These are phyloP conservation scores for Pseudozyma tsukubaensis DNA, from an alignment of 1,284 basidiomycete species.

Conservation along the genomic window DNA sequence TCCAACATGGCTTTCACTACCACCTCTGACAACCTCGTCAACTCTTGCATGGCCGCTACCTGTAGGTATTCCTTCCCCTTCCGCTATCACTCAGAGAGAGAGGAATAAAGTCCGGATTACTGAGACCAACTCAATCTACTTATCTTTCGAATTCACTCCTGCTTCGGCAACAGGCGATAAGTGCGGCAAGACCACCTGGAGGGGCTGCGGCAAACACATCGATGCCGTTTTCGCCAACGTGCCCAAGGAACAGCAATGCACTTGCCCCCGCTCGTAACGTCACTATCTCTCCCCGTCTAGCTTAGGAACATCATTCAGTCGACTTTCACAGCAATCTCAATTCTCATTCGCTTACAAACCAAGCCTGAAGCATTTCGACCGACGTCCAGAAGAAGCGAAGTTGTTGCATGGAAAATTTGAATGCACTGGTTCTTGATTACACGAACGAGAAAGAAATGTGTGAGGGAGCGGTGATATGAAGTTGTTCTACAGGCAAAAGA, in stretches of 20 bases:
- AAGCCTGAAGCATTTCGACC: no score
- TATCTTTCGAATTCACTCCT: not conserved
- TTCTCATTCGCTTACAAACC: no score
- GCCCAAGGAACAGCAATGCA: slow-evolving; percentile 42
- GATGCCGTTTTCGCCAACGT: slow-evolving; percentile 47
- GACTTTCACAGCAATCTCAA: no score
- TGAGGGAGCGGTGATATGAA: slow-evolving; percentile 15
- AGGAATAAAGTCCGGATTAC: not conserved
- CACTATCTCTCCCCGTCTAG: no score
- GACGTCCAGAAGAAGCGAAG: no score
- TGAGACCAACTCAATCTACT: slow-evolving; percentile 3
- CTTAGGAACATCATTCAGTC: not conserved
- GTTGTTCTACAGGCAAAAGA: not conserved
- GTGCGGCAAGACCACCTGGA: slow-evolving; percentile 59
- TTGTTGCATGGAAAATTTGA: no score
- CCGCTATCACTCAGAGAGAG: not conserved
- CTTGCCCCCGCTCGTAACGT: slow-evolving; percentile 42
- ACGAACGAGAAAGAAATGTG: not conserved
- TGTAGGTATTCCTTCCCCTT: slow-evolving; percentile 25
- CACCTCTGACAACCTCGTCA: slow-evolving; percentile 23
- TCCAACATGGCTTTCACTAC: slow-evolving; percentile 22
- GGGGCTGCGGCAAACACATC: slow-evolving; percentile 51
- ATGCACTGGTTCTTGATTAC: not conserved
- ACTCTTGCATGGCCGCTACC: slow-evolving; percentile 48
- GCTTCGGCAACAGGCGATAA: slow-evolving; percentile 39